Evolutionary conservation across 139 green algal genomes (phyloP), one percentile per base, ranked within the genome.

Genomic region (Eudorina sp.): DNA sequence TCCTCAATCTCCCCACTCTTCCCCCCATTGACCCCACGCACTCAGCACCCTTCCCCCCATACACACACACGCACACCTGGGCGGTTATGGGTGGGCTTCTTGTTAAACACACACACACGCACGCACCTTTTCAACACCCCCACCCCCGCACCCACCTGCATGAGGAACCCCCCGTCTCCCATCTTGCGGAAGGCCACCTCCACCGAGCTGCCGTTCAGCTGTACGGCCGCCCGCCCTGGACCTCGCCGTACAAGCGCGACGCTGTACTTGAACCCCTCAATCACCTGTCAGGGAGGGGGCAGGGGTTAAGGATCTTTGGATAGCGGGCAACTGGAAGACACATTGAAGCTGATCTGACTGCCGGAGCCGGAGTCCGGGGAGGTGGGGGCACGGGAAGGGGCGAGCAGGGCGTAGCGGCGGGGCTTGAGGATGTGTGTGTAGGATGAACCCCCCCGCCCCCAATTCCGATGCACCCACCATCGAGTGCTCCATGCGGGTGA

Each of bases 121-220:
- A 18, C 62, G 41, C 27, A 72, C 29, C 51, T 25, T 25, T 25
- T 58, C 13, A 58, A 58, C 51, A 27, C 62, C 27, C 27, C 66
- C 66, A 31, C n/a, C 75, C 51, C 31, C 2, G 5, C 77, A 34
- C 51, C 8, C 86, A 94, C 93, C 93, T 97, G 97, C 78, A 99
- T 83, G 21, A 99, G 95, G 77, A 98, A 94, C 11, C 97, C 97
- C 0, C 97, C 97, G 89, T 99, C 97, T 31, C 95, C 95, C 66
- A 99, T 96, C 64, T 95, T 96, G 74, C 97, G 94, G 41, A 94
- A 95, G 38, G 95, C 92, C 36, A 96, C 95, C 19, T 99, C 98
- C 45, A 97, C 95, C 34, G 90, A 81, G 69, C 11, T 88, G 68
- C 89, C 88, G 68, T 94, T 95, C 58, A 98, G 90, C 25, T 38